Conservation (phyloP, 139 green algal genomes). For the Ettlia oleoabundans region DNA sequence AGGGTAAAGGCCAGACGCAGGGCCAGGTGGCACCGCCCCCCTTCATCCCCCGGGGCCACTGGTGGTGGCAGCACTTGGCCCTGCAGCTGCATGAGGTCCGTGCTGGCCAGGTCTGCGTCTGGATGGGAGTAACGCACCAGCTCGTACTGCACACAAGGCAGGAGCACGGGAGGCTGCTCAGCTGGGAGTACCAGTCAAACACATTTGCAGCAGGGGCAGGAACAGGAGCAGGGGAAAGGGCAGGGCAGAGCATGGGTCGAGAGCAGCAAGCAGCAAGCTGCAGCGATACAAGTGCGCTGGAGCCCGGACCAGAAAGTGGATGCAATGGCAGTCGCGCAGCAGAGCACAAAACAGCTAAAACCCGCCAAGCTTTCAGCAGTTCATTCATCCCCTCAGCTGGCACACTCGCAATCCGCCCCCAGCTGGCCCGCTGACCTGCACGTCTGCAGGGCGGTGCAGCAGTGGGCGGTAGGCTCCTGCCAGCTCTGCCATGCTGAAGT, state of each 20-base stretch:
- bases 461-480: conserved; percentile 79
- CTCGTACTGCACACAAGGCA: conserved; percentile 18
- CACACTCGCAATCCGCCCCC: background rate
- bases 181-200: background rate
- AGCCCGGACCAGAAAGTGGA: no score
- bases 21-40: conserved; percentile 46
- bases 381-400: no score
- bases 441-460: conserved; percentile 56
- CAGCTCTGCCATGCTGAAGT: conserved; percentile 63
- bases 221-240: no score
- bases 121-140: conserved; percentile 63
- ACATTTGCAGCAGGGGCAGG: conserved; percentile 26
- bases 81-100: conserved; percentile 56
- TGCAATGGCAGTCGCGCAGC: no score
- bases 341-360: no score
- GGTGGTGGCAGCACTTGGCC: background rate
- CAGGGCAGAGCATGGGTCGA: conserved; percentile 12
- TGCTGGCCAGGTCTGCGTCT: conserved; percentile 66
- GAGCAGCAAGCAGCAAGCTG: background rate
- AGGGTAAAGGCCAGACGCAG: conserved; percentile 83
- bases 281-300: no score
- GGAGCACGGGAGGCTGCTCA: background rate
- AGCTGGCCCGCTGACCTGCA: conserved; percentile 30
- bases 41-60: background rate
- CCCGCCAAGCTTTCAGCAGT: no score